Evolutionary conservation across 805 yeast genomes (phyloP).

Genomic region (Wickerhamomyces xylosicus): DNA sequence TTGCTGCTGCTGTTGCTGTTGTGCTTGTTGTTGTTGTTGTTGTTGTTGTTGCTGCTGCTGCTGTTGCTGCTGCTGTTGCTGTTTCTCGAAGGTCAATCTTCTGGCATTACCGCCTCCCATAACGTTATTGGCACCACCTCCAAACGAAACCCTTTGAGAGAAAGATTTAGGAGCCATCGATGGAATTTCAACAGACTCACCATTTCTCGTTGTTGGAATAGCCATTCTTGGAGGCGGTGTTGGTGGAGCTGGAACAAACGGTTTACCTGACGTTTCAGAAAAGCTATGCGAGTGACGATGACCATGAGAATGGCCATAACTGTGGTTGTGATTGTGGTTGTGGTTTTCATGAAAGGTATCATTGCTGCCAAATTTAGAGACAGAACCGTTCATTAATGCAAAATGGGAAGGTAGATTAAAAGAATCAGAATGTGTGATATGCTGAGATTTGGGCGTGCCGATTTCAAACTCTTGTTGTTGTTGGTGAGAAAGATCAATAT

Average conservation of each 20-base stretch:
- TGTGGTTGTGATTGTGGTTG: not conserved
- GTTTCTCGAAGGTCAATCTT: slow-evolving; percentile 13
- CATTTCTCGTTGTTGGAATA: slow-evolving; percentile 71
- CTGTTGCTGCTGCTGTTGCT: not conserved
- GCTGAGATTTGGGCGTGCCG: not conserved
- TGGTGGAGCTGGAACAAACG: slow-evolving; percentile 25
- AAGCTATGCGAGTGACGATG: not conserved
- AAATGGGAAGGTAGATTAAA: not conserved
- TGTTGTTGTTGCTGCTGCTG: not conserved
- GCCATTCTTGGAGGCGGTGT: slow-evolving; percentile 66
- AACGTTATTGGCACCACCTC: slow-evolving; percentile 2
- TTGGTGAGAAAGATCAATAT: slow-evolving; percentile 8
- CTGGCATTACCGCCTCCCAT: slow-evolving; percentile 2
- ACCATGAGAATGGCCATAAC: not conserved
- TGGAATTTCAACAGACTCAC: slow-evolving; percentile 71
- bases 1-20: not conserved
- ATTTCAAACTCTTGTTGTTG: slow-evolving; percentile 1
- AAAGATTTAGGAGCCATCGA: slow-evolving; percentile 15
- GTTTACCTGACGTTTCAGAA: not conserved
- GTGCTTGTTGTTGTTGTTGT: not conserved
- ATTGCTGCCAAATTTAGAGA: not conserved
- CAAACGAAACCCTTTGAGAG: slow-evolving; percentile 15
- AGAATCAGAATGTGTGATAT: not conserved
- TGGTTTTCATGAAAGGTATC: not conserved
- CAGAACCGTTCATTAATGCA: not conserved